Evolutionary conservation across 1,139 yeast species (phyloP).

Genomic region (Petasospora rhodanensis): DNA sequence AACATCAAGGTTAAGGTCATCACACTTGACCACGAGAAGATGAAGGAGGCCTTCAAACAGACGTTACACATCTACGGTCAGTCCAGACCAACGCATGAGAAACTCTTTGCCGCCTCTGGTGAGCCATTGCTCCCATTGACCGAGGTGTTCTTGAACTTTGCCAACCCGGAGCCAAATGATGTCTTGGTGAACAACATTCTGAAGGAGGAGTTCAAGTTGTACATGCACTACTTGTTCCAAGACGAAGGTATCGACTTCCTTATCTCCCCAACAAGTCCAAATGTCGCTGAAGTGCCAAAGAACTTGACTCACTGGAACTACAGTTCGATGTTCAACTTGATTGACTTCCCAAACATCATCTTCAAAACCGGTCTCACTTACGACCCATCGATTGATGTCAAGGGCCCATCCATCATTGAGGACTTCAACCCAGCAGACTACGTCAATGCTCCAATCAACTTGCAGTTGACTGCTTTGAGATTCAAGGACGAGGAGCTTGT

Average conservation of each 20-base stretch:
- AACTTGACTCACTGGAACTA: conserved; percentile 73
- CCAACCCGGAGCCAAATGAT: conserved; percentile 45
- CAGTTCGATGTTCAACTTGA: conserved; percentile 61
- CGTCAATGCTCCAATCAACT: conserved; percentile 47
- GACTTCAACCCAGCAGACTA: conserved; percentile 36
- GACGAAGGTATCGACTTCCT: conserved; percentile 62
- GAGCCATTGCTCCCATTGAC: conserved; percentile 63
- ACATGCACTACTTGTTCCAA: conserved; percentile 44
- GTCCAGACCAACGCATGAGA: conserved; percentile 61
- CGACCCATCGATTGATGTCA: conserved; percentile 33
- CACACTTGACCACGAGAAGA: conserved; percentile 48
- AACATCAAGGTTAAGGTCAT: conserved; percentile 41
- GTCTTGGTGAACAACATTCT: conserved; percentile 32
- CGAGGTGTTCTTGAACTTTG: conserved; percentile 54
- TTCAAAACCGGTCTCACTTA: conserved; percentile 61
- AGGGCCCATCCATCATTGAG: conserved; percentile 19
- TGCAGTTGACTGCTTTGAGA: conserved; percentile 49
- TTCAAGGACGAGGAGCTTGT: conserved; percentile 52
- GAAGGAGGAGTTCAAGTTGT: conserved; percentile 40
- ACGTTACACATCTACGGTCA: conserved; percentile 36
- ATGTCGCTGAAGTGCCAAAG: conserved; percentile 69
- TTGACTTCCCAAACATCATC: conserved; percentile 61
- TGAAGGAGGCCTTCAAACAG: conserved; percentile 46
- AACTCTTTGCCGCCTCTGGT: conserved; percentile 53
- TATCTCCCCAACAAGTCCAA: conserved; percentile 61